Evolutionary conservation across 2,329 filamentous ascomycete species (phyloP), one percentile per base, ranked within the genome.

Genomic region (Epichloe uncinata): DNA sequence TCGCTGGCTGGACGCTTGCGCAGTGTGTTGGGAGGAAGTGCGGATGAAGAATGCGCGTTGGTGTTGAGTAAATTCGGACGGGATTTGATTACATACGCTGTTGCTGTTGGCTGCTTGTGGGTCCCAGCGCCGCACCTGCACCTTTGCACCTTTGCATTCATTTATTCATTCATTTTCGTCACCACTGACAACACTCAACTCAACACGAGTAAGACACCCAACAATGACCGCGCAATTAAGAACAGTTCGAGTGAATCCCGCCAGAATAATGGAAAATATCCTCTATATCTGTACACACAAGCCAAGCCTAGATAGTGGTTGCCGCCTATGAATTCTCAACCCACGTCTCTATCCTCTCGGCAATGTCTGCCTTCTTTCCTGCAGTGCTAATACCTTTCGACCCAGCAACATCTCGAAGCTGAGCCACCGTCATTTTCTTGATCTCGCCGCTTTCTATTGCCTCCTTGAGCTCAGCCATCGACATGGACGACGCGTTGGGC

Each of bases 321-420:
- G 33, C 15, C 26, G 5, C 15, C 8, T n/a, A 54, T 8, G 37
- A 35, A 12, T 73, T 74, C 42, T 70, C 77, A 11, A 74, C 63
- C 76, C 76, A 81, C 52, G 75, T 64, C 60, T 79, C 77, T 36
- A 81, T 60, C 52, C 72, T 70, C 54, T 80, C 77, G 5, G 79
- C 57, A 45, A 81, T 58, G 2, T 77, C 74, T 2, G 69, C 69
- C 63, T 81, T 81, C 57, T 69, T 69, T 0, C 78, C 78, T 7
- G 68, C 60, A 0, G 69, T 69, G 34, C 71, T 73, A 37, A 79
- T 56, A 0, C 73, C 74, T 51, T 72, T 73, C 30, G 65, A 66
- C 0, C 60, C 65, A 36, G 79, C 64, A 6, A 77, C 60, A 20
- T 73, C 71, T 52, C 71, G 77, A 35, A 81, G 62, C 48, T 75